phyloP scores from a whole-genome alignment of 345 rosid genomes.

The Sisymbrium irio region DNA sequence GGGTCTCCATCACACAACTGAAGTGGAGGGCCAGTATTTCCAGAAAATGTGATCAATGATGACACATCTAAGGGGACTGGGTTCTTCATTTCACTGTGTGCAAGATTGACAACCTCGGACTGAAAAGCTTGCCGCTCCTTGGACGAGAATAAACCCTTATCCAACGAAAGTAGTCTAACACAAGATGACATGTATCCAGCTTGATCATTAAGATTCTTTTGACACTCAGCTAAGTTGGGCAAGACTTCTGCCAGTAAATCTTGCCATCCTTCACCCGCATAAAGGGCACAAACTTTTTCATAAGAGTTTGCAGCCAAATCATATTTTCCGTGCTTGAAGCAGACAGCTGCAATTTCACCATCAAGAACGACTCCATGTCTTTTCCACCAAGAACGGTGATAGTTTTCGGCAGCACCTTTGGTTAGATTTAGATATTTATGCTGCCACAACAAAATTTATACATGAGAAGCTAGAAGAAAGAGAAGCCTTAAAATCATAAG shows the following conservation, averaged over 20 bases:
- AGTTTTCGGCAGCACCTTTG: constrained; percentile 96
- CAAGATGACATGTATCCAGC: constrained; percentile 95
- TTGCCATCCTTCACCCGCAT: constrained; percentile 98
- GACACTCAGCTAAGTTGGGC: constrained; percentile 94
- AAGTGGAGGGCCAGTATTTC: constrained; percentile 80
- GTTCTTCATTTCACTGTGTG: constrained; percentile 89
- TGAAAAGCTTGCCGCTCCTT: constrained; percentile 96
- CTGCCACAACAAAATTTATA: constrained; percentile 49
- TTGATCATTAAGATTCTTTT: constrained; percentile 86
- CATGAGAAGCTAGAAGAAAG: constrained; percentile 5
- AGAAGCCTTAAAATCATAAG: constrained; percentile 3
- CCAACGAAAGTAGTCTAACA: constrained; percentile 85
- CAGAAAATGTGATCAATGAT: constrained; percentile 89
- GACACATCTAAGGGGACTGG: constrained; percentile 96
- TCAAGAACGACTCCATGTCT: constrained; percentile 98
- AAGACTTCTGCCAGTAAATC: constrained; percentile 90
- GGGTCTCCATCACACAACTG: constrained; percentile 97
- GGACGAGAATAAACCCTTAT: constrained; percentile 70
- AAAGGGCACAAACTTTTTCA: constrained; percentile 95
- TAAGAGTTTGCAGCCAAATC: constrained; percentile 96
- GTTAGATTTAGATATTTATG: constrained; percentile 81
- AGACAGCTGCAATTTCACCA: constrained; percentile 96
- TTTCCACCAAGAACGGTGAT: constrained; percentile 98
- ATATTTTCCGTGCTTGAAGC: constrained; percentile 80
- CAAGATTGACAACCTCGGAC: constrained; percentile 81